phyloP scores from a whole-genome alignment of 306 rosid species.

The Biancaea sappan region DNA sequence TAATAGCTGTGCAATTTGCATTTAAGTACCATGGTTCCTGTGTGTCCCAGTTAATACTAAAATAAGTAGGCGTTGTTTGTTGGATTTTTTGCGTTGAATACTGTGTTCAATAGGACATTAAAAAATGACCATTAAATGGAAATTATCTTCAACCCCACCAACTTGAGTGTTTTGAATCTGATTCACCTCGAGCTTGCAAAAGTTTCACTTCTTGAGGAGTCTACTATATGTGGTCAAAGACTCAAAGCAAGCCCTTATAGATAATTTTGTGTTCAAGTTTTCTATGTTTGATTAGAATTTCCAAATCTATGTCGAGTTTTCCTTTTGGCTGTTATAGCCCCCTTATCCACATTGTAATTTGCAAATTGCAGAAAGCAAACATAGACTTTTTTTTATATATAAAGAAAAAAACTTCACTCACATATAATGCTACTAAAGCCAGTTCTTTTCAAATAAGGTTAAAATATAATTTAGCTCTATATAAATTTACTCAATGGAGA shows the following conservation, averaged over 20 bases:
- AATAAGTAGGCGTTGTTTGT: slow-evolving; percentile 13
- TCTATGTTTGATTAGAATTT: neutral
- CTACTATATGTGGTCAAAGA: neutral
- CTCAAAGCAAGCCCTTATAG: neutral
- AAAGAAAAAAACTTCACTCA: no score
- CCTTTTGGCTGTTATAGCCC: neutral
- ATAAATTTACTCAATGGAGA: no score
- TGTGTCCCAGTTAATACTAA: neutral
- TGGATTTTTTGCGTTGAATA: neutral
- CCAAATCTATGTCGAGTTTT: neutral
- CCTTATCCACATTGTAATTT: neutral
- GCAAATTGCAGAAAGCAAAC: neutral
- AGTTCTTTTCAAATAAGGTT: neutral
- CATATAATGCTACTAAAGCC: neutral
- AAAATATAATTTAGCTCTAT: no score
- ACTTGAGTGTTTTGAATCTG: neutral
- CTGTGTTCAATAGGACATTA: neutral
- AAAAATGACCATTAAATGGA: neutral
- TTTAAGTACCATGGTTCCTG: neutral
- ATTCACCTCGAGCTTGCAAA: neutral
- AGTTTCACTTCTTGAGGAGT: neutral
- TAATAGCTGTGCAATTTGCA: neutral
- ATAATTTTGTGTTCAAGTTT: neutral
- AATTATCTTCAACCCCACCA: neutral
- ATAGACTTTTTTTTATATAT: no score